Evolutionary conservation across 306 rosid species (phyloP), one percentile per base, ranked within the genome.

Genomic region (Lotus japonicus): DNA sequence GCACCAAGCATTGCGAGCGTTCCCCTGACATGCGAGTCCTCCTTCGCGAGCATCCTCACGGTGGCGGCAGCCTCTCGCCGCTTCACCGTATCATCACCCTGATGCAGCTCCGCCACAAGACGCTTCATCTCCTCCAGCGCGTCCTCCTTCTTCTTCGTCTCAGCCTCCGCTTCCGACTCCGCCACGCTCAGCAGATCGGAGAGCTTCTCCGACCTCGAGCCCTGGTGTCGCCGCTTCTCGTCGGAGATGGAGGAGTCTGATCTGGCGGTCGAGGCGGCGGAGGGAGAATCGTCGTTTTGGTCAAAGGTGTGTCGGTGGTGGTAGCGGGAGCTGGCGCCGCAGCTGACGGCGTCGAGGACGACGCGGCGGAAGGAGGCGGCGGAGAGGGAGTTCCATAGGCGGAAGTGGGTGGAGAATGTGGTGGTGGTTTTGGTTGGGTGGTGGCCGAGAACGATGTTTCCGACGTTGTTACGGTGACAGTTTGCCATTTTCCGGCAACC

Each of bases 1-100:
- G 77, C 97, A 61, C 99, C 99, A 4, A 95, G 89, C 91, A 95
- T 84, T 0, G 96, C 90, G 1, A 95, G 89, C 7, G 89, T 88
- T 56, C 72, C 89, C 78, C 99, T 84, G 1, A 90, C 84, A 23
- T 81, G 89, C 42, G 69, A 66, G 12, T 87, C 85, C 46, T 90
- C 99, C 78, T 89, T 95, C 13, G 96, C 90, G 5, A 83, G 80
- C 54, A 80, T 55, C 74, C 99, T 88, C 21, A 88, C 89, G 2
- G 41, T 76, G 23, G 83, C 39, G 9, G 97, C 97, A 42, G 97
- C 96, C 13, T 64, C 84, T 65, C 59, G 76, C 53, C 77, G 71
- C 79, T 63, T 75, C 36, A 3, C 57, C 15, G 49, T 75, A 23
- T 86, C 88, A 50, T 79, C 92, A 5, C 23, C 81, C 78, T 83